Evolutionary conservation across 2,329 filamentous ascomycete genomes (phyloP).

Genomic region (Hypoxylon sp.): DNA sequence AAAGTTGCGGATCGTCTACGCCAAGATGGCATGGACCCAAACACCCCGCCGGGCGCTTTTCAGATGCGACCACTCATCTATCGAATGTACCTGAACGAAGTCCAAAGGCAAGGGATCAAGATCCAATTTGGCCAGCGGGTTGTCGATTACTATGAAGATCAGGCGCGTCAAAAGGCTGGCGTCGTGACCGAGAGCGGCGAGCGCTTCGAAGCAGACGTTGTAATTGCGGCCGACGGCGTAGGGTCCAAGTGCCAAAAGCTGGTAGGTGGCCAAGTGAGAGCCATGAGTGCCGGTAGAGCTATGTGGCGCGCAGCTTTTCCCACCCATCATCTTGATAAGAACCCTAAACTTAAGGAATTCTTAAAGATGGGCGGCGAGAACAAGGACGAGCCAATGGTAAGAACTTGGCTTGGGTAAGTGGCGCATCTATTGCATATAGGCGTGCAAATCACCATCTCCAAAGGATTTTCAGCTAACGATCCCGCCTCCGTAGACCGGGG

Average conservation of each 20-base stretch:
- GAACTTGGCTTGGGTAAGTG: constrained; percentile 64
- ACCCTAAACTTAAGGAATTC: constrained; percentile 57
- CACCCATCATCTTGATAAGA: constrained; percentile 59
- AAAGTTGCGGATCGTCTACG: constrained; percentile 66
- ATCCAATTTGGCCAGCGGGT: constrained; percentile 65
- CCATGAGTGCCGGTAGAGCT: constrained; percentile 61
- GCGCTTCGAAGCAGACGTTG: constrained; percentile 63
- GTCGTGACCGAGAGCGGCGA: constrained; percentile 67
- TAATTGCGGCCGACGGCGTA: constrained; percentile 65
- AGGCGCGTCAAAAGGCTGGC: constrained; percentile 57
- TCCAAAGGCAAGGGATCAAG: constrained; percentile 63
- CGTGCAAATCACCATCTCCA: constrained; percentile 8
- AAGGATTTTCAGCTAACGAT: constrained; percentile 25
- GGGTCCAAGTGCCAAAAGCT: constrained; percentile 63
- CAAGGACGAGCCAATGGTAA: constrained; percentile 60
- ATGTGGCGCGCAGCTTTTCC: constrained; percentile 63
- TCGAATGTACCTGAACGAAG: constrained; percentile 67
- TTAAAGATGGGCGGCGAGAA: constrained; percentile 61
- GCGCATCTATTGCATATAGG: constrained; percentile 50
- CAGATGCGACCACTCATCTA: constrained; percentile 71
- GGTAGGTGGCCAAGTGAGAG: constrained; percentile 59
- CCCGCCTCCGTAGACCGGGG: constrained; percentile 54
- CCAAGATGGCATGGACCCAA: constrained; percentile 55
- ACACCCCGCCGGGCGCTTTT: constrained; percentile 67
- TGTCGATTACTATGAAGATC: constrained; percentile 66